A percentile compares a stretch with the other conserved stretches of the same genome.
phyloP scores from a whole-genome alignment of 2,329 filamentous ascomycete species.

The Ramichloridium luteum region DNA sequence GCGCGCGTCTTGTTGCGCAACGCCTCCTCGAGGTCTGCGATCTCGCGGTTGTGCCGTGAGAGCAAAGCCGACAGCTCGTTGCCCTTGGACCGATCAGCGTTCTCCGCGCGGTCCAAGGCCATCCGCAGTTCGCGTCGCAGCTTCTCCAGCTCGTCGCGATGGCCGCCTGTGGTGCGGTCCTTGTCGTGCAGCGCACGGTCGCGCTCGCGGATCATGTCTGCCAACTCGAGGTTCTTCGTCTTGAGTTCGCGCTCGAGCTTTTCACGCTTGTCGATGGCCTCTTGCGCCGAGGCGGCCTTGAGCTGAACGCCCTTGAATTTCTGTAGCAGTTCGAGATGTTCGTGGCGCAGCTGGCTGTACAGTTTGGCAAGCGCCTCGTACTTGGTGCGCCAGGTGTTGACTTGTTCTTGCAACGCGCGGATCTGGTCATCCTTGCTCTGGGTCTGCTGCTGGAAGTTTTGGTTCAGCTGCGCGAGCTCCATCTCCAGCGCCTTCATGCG shows the following conservation, averaged over 20 bases:
- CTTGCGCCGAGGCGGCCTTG: constrained; percentile 92
- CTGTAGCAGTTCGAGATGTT: constrained; percentile 86
- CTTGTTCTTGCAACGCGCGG: constrained; percentile 80
- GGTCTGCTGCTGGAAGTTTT: constrained; percentile 73
- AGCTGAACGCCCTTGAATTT: constrained; percentile 95
- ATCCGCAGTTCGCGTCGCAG: constrained; percentile 85
- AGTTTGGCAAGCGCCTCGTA: constrained; percentile 94
- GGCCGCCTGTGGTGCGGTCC: constrained; percentile 71
- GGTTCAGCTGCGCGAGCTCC: constrained; percentile 70
- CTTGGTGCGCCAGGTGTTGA: constrained; percentile 94
- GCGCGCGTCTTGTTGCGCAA: constrained; percentile 75
- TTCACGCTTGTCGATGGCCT: constrained; percentile 88
- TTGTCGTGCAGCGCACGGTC: constrained; percentile 89
- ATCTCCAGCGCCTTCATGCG: constrained; percentile 85
- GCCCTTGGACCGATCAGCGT: constrained; percentile 82
- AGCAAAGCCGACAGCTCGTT: constrained; percentile 91
- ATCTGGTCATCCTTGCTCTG: constrained; percentile 91
- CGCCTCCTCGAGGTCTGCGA: constrained; percentile 90
- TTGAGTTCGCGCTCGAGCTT: constrained; percentile 96
- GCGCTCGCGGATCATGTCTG: constrained; percentile 95
- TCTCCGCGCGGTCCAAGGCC: constrained; percentile 83
- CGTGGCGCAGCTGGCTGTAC: constrained; percentile 88
- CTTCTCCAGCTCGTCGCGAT: constrained; percentile 90
- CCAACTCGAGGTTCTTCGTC: constrained; percentile 97
- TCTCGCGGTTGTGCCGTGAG: constrained; percentile 91